Percentiles rank a stretch among this genome's conserved stretches.
These are phyloP conservation scores for Setaria italica DNA, from an alignment of 202 grass and related monocot species.

Conservation along the genomic window DNA sequence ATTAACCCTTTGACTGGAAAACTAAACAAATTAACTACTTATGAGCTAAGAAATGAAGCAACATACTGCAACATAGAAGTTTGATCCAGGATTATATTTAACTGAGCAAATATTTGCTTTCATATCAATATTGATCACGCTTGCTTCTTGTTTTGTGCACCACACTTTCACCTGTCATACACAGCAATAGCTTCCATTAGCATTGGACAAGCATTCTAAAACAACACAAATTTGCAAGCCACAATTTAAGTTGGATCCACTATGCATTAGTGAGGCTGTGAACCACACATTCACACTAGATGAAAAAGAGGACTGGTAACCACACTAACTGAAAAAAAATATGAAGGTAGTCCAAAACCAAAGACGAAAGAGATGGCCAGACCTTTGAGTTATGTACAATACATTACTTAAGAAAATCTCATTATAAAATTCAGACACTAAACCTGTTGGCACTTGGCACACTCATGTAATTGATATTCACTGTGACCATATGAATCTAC, in stretches of 20 bases:
- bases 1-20: not conserved
- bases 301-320: not conserved
- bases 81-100: slow-evolving; percentile 99
- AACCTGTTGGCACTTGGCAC: not conserved
- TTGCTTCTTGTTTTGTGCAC: slow-evolving; percentile 98
- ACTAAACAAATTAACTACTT: slow-evolving; percentile 26
- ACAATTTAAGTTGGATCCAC: not conserved
- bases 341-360: not conserved
- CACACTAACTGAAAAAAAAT: not conserved
- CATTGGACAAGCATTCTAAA: slow-evolving; percentile 8
- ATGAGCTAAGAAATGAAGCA: slow-evolving; percentile 45
- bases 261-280: not conserved
- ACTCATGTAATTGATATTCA: not conserved
- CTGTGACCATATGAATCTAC: not conserved
- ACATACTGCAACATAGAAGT: slow-evolving; percentile 84
- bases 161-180: slow-evolving; percentile 89
- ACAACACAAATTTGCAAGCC: slow-evolving; percentile 3
- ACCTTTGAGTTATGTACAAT: not conserved
- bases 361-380: not conserved
- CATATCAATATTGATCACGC: slow-evolving; percentile 98
- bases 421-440: not conserved
- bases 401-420: not conserved
- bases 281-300: not conserved
- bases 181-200: slow-evolving; percentile 47
- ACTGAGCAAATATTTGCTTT: slow-evolving; percentile 99